Percentiles rank a stretch among this genome's conserved stretches.
Conservation (phyloP, 352 stramenopile species). For the Phytophthora capsici region DNA sequence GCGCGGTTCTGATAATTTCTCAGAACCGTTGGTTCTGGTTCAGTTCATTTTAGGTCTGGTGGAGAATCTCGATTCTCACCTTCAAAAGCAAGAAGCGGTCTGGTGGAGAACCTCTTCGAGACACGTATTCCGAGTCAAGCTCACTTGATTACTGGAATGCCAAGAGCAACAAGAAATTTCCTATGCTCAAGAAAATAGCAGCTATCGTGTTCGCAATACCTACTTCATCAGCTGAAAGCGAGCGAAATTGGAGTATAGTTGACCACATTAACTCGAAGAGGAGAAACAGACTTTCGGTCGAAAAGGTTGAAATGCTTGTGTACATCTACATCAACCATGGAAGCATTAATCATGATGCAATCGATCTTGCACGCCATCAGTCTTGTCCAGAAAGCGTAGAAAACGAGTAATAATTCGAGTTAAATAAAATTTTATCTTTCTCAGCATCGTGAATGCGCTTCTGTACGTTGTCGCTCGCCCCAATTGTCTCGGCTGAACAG, state of each 20-base stretch:
- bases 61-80: too few species aligned
- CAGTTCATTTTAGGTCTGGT: too few species aligned
- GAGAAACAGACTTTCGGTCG: slow-evolving; percentile 7
- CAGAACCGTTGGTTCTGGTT: too few species aligned
- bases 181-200: background rate
- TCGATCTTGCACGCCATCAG: slow-evolving; percentile 13
- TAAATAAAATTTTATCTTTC: too few species aligned
- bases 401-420: too few species aligned
- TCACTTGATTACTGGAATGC: background rate
- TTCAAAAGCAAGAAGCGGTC: background rate
- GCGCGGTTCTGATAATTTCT: too few species aligned
- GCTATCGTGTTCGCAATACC: background rate
- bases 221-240: background rate
- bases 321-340: slow-evolving; percentile 17
- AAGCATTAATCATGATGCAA: background rate
- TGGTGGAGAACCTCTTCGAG: background rate
- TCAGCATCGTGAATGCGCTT: too few species aligned
- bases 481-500: too few species aligned
- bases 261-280: background rate
- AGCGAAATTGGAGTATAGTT: background rate
- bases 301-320: slow-evolving; percentile 15
- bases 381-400: slow-evolving; percentile 4
- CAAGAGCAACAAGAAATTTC: background rate
- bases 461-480: too few species aligned
- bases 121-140: background rate